Evolutionary conservation across 2,329 filamentous ascomycete genomes (phyloP).

Genomic region (Aureobasidium namibiae): DNA sequence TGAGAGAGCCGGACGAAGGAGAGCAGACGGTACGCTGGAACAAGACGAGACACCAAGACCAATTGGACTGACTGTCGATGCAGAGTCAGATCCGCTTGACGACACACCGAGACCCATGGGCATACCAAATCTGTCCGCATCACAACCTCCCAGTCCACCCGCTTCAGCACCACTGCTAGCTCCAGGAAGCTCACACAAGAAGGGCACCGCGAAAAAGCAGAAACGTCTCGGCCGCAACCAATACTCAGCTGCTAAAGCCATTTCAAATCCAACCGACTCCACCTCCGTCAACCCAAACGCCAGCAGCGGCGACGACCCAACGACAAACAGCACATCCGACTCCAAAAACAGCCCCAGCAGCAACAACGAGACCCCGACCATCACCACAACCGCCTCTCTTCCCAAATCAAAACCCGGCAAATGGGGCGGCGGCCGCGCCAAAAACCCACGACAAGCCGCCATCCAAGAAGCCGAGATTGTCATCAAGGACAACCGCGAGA

Average conservation of each 20-base stretch:
- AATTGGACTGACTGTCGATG: slow-evolving; percentile 20
- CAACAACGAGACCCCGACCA: slow-evolving; percentile 25
- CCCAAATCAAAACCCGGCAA: slow-evolving; percentile 26
- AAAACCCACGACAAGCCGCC: slow-evolving; percentile 20
- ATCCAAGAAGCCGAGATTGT: slow-evolving; percentile 20
- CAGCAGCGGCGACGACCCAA: slow-evolving; percentile 26
- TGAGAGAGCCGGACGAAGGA: slow-evolving; percentile 69
- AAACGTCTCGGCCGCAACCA: slow-evolving; percentile 69
- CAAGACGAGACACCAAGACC: background rate
- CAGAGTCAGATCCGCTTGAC: slow-evolving; percentile 66
- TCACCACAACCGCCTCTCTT: slow-evolving; percentile 23
- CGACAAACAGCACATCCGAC: slow-evolving; percentile 18
- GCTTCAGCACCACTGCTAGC: slow-evolving; percentile 29
- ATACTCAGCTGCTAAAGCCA: slow-evolving; percentile 54
- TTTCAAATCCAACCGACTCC: slow-evolving; percentile 34
- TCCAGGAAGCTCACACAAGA: slow-evolving; percentile 49
- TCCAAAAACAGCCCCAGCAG: slow-evolving; percentile 26
- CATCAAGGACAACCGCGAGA: slow-evolving; percentile 13
- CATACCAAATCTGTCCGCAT: slow-evolving; percentile 34
- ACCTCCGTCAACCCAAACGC: slow-evolving; percentile 2
- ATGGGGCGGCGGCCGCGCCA: slow-evolving; percentile 18
- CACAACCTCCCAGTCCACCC: slow-evolving; percentile 30
- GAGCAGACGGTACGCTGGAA: slow-evolving; percentile 61
- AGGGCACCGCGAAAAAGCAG: slow-evolving; percentile 48
- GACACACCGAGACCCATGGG: slow-evolving; percentile 46